Base-by-base conservation (phyloP, 345 rosid genomes). In the Turnera subulata region DNA sequence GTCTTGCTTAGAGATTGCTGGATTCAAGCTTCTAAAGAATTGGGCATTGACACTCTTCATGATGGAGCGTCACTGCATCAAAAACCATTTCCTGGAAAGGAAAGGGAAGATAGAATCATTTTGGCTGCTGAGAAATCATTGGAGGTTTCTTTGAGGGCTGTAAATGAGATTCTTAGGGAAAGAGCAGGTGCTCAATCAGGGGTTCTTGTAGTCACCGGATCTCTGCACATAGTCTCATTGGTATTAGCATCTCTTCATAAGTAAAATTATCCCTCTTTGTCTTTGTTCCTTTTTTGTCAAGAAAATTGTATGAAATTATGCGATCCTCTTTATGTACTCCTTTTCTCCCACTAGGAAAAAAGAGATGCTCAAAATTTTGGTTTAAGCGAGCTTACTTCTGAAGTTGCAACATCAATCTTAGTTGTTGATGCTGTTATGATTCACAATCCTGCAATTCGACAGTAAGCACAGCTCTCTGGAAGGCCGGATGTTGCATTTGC, bases 21-120 rank as follows among this genome's bases (percentile, higher is more conserved):
- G 97, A 56, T 78, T 61, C 84, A 70, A 68, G 95, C 86, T 57
- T 72, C 80, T 12, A 49, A 65, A 54, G 87, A 84, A 51, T 63
- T 80, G 71, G 70, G 87, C 66, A 18, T 76, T 13, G 49, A 39
- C 5, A 32, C 62, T 45, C 50, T 76, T 61, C 78, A 67, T 0
- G 64, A 69, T 43, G 59, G 62, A 58, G 62, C 67, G 75, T 21
- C 45, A 47, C 76, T 61, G 53, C 56, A 43, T 61, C 61, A 40
- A 58, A 67, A 72, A 44, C 39, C 73, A 25, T 43, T 59, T 15
- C 47, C 68, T 6, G 43, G 20, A 16, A 53, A 23, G 19, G 58
- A 24, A 18, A 15, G 23, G 11, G 61, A 65, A 33, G 66, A 25
- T 39, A 61, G 42, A 63, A 64, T 73, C 63, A 8, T 80, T 46